phyloP scores from a whole-genome alignment of 352 stramenopile genomes.

The Phytopythium aichiense region DNA sequence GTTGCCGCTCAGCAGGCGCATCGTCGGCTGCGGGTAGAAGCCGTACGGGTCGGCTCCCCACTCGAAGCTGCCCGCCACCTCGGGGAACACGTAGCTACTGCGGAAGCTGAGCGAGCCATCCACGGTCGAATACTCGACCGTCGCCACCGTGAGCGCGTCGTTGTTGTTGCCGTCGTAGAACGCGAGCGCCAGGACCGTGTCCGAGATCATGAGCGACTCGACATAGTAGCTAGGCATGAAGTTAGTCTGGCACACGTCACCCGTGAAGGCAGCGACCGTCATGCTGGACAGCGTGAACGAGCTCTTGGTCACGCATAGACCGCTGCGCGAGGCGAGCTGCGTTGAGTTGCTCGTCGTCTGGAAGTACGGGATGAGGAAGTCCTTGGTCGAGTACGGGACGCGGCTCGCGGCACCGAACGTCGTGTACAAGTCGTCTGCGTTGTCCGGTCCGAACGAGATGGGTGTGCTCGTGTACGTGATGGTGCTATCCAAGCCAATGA shows the following conservation, averaged over 20 bases:
- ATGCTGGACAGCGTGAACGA: slow-evolving; percentile 15
- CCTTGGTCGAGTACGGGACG: slow-evolving; percentile 13
- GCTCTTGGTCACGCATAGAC: slow-evolving; percentile 43
- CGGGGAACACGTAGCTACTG: slow-evolving; percentile 38
- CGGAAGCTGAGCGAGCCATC: slow-evolving; percentile 33
- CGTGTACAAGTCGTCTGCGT: slow-evolving; percentile 9
- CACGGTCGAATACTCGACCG: slow-evolving; percentile 23
- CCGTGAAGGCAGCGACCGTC: slow-evolving; percentile 25
- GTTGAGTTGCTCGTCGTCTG: slow-evolving; percentile 11
- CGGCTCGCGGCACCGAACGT: slow-evolving; percentile 34
- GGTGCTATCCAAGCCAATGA: slow-evolving; percentile 21
- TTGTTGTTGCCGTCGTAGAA: slow-evolving; percentile 58
- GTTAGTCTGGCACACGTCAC: slow-evolving; percentile 33
- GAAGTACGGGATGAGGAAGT: slow-evolving; percentile 58
- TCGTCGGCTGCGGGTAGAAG: slow-evolving; percentile 35
- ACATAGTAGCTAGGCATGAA: slow-evolving; percentile 33
- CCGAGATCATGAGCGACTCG: slow-evolving; percentile 40
- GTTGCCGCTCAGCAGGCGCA: slow-evolving; percentile 37
- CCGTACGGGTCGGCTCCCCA: slow-evolving; percentile 24
- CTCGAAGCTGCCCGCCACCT: slow-evolving; percentile 39
- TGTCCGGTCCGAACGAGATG: slow-evolving; percentile 28
- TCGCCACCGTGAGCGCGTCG: slow-evolving; percentile 45
- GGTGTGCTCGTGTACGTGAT: slow-evolving; percentile 29
- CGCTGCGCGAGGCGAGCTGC: slow-evolving; percentile 5
- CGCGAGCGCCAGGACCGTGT: slow-evolving; percentile 34